These are phyloP conservation scores for Chenopodium quinoa DNA, from an alignment of 148 eudicot species.

Conservation along the genomic window DNA sequence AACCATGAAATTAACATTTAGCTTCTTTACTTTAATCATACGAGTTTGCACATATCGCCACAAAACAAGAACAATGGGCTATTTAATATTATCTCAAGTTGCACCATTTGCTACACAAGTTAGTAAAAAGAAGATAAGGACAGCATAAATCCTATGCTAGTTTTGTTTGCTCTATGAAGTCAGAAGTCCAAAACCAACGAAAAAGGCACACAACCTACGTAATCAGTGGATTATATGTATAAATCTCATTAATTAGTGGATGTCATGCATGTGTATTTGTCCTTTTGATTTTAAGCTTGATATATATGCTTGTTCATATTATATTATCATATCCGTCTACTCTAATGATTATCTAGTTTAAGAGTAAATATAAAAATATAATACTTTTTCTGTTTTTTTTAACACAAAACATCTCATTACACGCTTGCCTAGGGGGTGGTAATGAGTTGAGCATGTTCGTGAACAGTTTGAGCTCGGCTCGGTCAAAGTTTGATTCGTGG, in stretches of 20 bases:
- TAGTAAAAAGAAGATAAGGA: background rate
- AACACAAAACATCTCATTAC: no score
- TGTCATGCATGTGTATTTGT: background rate
- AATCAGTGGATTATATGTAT: background rate
- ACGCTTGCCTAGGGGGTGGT: no score
- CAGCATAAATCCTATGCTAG: background rate
- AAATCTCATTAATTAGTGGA: constrained; percentile 1
- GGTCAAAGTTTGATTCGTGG: no score
- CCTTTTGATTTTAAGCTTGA: background rate
- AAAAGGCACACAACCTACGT: background rate
- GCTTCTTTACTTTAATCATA: no score
- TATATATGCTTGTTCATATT: no score
- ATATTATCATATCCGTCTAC: background rate
- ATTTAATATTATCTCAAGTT: background rate
- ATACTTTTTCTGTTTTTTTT: no score
- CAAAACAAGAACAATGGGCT: background rate
- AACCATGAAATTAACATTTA: no score
- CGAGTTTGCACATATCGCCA: background rate
- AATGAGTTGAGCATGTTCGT: no score
- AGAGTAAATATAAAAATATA: background rate
- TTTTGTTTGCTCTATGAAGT: no score
- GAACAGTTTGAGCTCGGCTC: no score
- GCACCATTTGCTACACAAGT: background rate
- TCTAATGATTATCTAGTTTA: background rate
- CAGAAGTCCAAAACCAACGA: background rate